These are phyloP conservation scores for Digitaria exilis DNA, from an alignment of 202 grass and related monocot species.

Conservation along the genomic window DNA sequence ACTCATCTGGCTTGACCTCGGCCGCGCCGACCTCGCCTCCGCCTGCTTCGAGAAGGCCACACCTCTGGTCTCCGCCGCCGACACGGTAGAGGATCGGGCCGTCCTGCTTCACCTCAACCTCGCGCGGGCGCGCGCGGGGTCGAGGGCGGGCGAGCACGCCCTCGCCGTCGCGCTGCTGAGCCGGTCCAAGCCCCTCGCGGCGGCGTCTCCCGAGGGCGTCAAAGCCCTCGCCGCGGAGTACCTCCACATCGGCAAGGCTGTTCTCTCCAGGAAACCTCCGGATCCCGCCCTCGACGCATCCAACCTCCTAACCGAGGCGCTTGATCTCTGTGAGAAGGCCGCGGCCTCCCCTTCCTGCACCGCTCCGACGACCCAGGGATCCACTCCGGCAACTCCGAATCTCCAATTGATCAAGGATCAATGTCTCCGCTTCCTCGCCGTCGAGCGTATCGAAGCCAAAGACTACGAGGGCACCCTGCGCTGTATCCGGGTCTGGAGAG, in stretches of 20 bases:
- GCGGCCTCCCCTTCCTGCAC: slow-evolving; percentile 39
- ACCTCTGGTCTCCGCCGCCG: slow-evolving; percentile 54
- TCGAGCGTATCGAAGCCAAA: slow-evolving; percentile 63
- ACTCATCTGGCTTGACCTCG: slow-evolving; percentile 76
- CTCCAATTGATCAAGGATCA: slow-evolving; percentile 53
- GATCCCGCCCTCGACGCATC: slow-evolving; percentile 58
- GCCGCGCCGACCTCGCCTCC: slow-evolving; percentile 69
- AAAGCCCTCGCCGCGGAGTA: slow-evolving; percentile 69
- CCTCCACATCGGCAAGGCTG: slow-evolving; percentile 61
- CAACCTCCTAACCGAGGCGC: slow-evolving; percentile 72
- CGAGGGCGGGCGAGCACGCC: slow-evolving; percentile 53
- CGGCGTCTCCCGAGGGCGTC: slow-evolving; percentile 45
- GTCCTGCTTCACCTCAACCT: slow-evolving; percentile 69
- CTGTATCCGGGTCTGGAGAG: slow-evolving; percentile 59
- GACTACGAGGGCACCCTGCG: slow-evolving; percentile 81
- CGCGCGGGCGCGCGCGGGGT: slow-evolving; percentile 68
- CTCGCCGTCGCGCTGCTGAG: slow-evolving; percentile 79
- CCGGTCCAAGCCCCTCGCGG: slow-evolving; percentile 70
- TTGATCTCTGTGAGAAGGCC: slow-evolving; percentile 87
- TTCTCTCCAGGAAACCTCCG: slow-evolving; percentile 50
- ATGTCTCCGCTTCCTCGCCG: slow-evolving; percentile 81
- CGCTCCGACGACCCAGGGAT: slow-evolving; percentile 35
- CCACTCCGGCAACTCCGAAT: slow-evolving; percentile 45
- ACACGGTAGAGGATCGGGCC: slow-evolving; percentile 46
- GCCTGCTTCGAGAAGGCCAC: slow-evolving; percentile 94